Conservation (phyloP, 495 filamentous ascomycete genomes). For the Mytilinidion resinicola region DNA sequence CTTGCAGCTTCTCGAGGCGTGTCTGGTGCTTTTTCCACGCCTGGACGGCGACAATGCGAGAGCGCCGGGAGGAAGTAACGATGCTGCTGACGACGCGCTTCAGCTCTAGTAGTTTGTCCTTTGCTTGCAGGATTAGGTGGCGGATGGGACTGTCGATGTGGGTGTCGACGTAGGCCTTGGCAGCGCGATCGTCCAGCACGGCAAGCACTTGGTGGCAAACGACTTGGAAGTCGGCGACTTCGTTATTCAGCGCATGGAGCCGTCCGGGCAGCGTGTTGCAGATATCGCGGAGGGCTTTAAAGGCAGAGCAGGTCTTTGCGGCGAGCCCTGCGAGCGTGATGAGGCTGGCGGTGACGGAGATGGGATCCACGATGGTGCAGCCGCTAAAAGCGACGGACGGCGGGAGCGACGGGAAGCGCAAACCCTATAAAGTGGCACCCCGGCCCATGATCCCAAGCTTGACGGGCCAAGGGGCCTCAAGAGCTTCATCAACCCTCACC, state of each 20-base stretch:
- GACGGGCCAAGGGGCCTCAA: too few relatives aligned
- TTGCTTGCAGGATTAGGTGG: slow-evolving; percentile 24
- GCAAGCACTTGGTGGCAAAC: slow-evolving; percentile 22
- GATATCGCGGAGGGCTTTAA: slow-evolving; percentile 19
- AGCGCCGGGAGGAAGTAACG: not conserved
- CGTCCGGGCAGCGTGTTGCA: slow-evolving; percentile 17
- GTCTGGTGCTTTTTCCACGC: slow-evolving; percentile 23
- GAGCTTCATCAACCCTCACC: too few relatives aligned
- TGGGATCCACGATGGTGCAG: slow-evolving; percentile 4
- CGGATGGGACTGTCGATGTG: slow-evolving; percentile 2
- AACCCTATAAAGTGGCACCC: not conserved
- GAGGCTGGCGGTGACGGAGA: slow-evolving; percentile 22
- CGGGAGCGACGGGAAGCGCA: not conserved
- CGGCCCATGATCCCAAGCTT: not conserved
- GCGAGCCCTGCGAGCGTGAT: slow-evolving; percentile 15
- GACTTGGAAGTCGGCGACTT: slow-evolving; percentile 25
- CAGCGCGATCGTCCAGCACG: slow-evolving; percentile 6
- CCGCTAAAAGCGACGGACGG: not conserved
- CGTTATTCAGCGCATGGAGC: slow-evolving; percentile 29
- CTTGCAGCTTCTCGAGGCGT: slow-evolving; percentile 20
- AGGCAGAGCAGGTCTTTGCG: slow-evolving; percentile 8
- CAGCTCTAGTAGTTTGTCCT: slow-evolving; percentile 23
- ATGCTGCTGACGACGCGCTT: slow-evolving; percentile 16
- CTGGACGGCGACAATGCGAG: not conserved
- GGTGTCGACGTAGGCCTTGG: slow-evolving; percentile 1